phyloP scores from a whole-genome alignment of 768 basidiomycete genomes.

The Lactifluus subvellereus region DNA sequence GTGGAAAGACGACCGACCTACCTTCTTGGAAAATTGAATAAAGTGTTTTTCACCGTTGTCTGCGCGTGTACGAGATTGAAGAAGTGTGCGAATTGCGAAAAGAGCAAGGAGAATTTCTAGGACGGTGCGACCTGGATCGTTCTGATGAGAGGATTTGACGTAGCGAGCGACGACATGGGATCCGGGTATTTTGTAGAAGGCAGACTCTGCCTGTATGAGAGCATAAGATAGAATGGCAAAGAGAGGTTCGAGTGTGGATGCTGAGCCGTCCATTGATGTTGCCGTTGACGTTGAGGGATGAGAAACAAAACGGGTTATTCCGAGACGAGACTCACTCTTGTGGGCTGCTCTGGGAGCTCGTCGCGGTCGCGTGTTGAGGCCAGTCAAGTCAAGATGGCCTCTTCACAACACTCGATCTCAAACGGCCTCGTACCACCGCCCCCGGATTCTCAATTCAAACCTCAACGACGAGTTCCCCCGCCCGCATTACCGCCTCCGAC shows the following conservation, averaged over 20 bases:
- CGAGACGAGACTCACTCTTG: background rate
- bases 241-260: constrained; percentile 43
- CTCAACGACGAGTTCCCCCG: constrained; percentile 35
- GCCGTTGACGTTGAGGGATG: constrained; percentile 19
- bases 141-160: constrained; percentile 90
- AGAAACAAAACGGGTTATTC: background rate
- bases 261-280: constrained; percentile 34
- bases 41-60: constrained; percentile 84
- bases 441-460: constrained; percentile 20
- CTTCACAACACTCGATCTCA: constrained; percentile 29
- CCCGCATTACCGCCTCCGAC: constrained; percentile 34
- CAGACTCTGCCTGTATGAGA: constrained; percentile 51
- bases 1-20: constrained; percentile 31
- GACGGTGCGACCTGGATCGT: constrained; percentile 89
- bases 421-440: constrained; percentile 29
- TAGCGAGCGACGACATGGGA: constrained; percentile 84
- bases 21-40: constrained; percentile 88
- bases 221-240: constrained; percentile 62
- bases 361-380: too few relatives aligned
- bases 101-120: constrained; percentile 84
- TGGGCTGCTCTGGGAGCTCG: background rate
- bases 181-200: constrained; percentile 73
- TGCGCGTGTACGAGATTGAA: constrained; percentile 83
- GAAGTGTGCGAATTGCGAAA: constrained; percentile 85
- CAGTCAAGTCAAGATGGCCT: constrained; percentile 25